Conservation (phyloP, 768 basidiomycete species). For the Suillus luteus region DNA sequence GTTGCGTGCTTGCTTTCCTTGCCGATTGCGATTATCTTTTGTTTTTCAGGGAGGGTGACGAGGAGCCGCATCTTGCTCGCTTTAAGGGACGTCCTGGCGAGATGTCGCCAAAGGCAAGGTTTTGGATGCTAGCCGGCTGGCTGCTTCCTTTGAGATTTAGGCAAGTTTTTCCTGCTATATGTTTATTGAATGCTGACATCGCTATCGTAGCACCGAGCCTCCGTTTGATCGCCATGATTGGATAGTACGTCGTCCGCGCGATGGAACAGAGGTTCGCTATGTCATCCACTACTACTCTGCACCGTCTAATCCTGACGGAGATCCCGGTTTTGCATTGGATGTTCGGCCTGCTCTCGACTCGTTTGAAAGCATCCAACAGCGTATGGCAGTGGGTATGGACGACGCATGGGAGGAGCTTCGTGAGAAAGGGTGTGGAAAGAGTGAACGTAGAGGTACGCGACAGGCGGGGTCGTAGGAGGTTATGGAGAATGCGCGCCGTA, state of each 20-base stretch:
- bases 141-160: slow-evolving; percentile 88
- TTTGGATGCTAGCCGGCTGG: slow-evolving; percentile 90
- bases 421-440: slow-evolving; percentile 30
- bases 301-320: slow-evolving; percentile 85
- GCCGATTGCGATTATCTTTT: slow-evolving; percentile 7
- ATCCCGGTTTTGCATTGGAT: slow-evolving; percentile 93
- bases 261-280: slow-evolving; percentile 86
- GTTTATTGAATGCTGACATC: slow-evolving; percentile 9
- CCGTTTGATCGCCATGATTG: slow-evolving; percentile 54
- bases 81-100: slow-evolving; percentile 93
- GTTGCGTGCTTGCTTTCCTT: not conserved
- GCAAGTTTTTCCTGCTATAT: slow-evolving; percentile 45
- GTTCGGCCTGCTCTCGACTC: slow-evolving; percentile 94
- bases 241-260: slow-evolving; percentile 75
- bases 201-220: slow-evolving; percentile 66
- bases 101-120: slow-evolving; percentile 90
- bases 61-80: slow-evolving; percentile 72
- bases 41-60: slow-evolving; percentile 46
- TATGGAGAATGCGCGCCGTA: not conserved
- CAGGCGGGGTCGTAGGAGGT: not conserved
- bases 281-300: slow-evolving; percentile 99
- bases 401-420: slow-evolving; percentile 59
- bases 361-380: slow-evolving; percentile 70
- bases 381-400: slow-evolving; percentile 68
- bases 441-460: not conserved